phyloP scores from a whole-genome alignment of 306 rosid species.

The Astragalus membranaceus region DNA sequence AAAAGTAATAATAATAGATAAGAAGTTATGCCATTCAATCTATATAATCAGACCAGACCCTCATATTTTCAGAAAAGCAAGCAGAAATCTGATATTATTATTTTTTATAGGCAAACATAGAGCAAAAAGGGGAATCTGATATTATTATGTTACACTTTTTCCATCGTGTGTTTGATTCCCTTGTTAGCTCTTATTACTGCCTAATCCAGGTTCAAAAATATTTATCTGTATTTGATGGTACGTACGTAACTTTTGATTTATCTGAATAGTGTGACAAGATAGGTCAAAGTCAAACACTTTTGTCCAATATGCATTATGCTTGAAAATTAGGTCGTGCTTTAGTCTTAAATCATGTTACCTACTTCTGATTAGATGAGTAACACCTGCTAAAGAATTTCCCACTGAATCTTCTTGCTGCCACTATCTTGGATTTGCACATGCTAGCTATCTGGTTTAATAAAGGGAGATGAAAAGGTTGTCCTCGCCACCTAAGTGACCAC shows the following conservation, averaged over 20 bases:
- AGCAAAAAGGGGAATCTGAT: background rate
- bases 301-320: background rate
- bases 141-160: background rate
- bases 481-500: slow-evolving; percentile 34
- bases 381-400: slow-evolving; percentile 15
- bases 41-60: background rate
- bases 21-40: background rate
- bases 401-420: slow-evolving; percentile 24
- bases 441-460: slow-evolving; percentile 8
- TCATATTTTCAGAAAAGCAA: slow-evolving; percentile 9
- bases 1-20: background rate
- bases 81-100: slow-evolving; percentile 1
- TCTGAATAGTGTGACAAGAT: slow-evolving; percentile 1
- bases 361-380: slow-evolving; percentile 4
- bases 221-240: background rate
- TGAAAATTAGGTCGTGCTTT: background rate
- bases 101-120: background rate
- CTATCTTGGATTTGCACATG: slow-evolving; percentile 36
- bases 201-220: background rate
- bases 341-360: slow-evolving; percentile 1
- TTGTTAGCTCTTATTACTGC: background rate
- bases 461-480: background rate
- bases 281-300: background rate
- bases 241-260: background rate
- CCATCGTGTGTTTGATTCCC: slow-evolving; percentile 2